phyloP scores from a whole-genome alignment of 1,284 basidiomycete species.

The Dichomitus squalens region DNA sequence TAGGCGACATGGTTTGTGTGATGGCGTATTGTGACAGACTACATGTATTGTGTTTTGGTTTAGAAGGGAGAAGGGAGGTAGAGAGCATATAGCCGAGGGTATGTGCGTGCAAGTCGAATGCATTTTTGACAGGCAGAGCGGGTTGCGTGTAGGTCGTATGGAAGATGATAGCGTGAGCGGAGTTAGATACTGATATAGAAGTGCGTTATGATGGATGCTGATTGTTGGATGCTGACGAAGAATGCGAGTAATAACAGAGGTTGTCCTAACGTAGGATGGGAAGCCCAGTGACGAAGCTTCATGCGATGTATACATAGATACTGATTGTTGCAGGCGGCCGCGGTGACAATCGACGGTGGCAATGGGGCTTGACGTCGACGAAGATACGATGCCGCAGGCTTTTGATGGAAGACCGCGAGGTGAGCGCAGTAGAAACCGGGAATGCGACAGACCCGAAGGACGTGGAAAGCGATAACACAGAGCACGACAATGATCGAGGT shows the following conservation, averaged over 20 bases:
- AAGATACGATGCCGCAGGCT: conserved; percentile 2
- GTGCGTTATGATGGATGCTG: conserved; percentile 15
- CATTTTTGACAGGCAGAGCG: conserved; percentile 20
- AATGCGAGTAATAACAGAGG: conserved; percentile 4
- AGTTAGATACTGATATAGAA: conserved; percentile 26
- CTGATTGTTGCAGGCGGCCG: conserved; percentile 1
- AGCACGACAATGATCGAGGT: conserved; percentile 22
- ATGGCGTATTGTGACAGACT: background rate
- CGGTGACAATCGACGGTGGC: conserved; percentile 1
- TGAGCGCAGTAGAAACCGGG: background rate
- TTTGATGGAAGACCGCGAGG: conserved; percentile 8
- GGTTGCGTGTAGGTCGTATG: conserved; percentile 13
- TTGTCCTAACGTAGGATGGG: background rate
- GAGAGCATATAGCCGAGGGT: conserved; percentile 7
- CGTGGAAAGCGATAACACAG: conserved; percentile 11
- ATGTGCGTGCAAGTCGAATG: conserved; percentile 20
- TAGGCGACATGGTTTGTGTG: background rate
- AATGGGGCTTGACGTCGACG: background rate
- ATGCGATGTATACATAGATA: conserved; percentile 20
- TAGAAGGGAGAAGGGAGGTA: background rate
- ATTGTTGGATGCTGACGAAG: conserved; percentile 9
- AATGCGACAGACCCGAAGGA: background rate
- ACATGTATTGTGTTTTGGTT: background rate
- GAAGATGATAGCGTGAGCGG: conserved; percentile 16
- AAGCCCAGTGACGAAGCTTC: conserved; percentile 1